Base-by-base conservation (phyloP, 2,329 filamentous ascomycete species). In the Pseudovirgaria hyperparasitica region DNA sequence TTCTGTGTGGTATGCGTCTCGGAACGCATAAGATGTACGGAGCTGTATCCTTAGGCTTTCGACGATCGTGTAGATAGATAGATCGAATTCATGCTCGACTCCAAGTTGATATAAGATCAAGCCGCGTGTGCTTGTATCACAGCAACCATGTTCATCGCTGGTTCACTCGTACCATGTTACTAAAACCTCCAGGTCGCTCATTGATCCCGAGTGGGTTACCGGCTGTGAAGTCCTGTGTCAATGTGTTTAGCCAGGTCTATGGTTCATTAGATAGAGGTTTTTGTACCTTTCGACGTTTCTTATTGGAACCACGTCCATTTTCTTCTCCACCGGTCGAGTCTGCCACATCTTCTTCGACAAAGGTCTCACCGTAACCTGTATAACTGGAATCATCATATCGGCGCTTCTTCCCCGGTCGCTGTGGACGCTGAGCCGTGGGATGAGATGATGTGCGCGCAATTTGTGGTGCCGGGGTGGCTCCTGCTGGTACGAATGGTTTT, bases 371-470 rank as follows among this genome's bases (percentile, higher is more conserved):
- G 42, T 85, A 85, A 22, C 80, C 79, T 42, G 79, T 73, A 44
- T 70, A 86, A 42, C 75, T 81, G 40, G 65, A 69, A 37, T 86
- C 80, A 20, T 76, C 73, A 46, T 85, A 86, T 35, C 74, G 70
- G 25, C 81, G 68, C 62, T 85, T 85, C 59, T 79, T 82, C 35
- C 70, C 65, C 29, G 64, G 60, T 25, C 80, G 67, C 40, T 76
- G 73, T 18, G 76, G 72, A 29, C 79, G 63, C 20, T 59, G 51
- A 8, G 57, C 52, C 29, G 70, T 64, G n/a, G n/a, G n/a, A n/a
- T n/a, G n/a, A n/a, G n/a, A n/a, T n/a, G n/a, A n/a, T n/a, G n/a
- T n/a, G n/a, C n/a, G n/a, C n/a, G n/a, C n/a, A n/a, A n/a, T n/a
- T n/a, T n/a, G n/a, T n/a, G n/a, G n/a, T n/a, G n/a, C n/a, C n/a